Percentiles rank a stretch among this genome's conserved stretches.
phyloP scores from a whole-genome alignment of 108 stramenopile genomes.

The Cyclotella sp. region DNA sequence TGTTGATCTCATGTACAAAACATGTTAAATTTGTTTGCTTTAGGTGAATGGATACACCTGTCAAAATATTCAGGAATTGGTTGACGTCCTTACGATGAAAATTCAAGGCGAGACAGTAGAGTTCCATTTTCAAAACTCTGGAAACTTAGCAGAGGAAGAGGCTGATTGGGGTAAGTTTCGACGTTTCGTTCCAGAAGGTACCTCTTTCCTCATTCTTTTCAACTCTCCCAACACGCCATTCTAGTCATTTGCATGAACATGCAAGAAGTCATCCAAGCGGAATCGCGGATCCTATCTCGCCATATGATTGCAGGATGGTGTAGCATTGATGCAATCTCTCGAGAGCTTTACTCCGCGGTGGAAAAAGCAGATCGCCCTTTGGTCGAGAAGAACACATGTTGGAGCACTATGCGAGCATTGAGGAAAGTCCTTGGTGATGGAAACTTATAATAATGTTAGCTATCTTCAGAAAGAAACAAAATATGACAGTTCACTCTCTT shows the following conservation, averaged over 20 bases:
- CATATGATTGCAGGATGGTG: constrained; percentile 57
- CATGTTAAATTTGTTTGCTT: too few species aligned
- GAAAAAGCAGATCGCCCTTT: constrained; percentile 6
- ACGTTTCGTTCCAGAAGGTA: background rate
- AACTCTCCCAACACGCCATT: background rate
- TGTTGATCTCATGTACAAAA: too few species aligned
- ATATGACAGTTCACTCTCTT: too few species aligned
- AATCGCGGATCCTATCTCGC: constrained; percentile 40
- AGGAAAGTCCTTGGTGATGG: background rate
- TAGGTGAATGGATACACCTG: constrained; percentile 39
- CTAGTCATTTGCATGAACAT: constrained; percentile 46
- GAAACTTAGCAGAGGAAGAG: constrained; percentile 13
- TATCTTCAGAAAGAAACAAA: too few species aligned
- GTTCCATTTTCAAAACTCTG: constrained; percentile 33
- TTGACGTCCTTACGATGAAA: constrained; percentile 30
- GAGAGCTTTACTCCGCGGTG: constrained; percentile 19
- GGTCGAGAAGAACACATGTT: constrained; percentile 32
- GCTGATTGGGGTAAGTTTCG: constrained; percentile 37
- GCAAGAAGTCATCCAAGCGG: constrained; percentile 40
- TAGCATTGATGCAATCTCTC: constrained; percentile 42
- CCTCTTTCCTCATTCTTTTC: background rate
- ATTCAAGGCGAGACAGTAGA: constrained; percentile 32
- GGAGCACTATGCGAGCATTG: constrained; percentile 24
- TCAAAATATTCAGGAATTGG: constrained; percentile 50
- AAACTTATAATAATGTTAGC: background rate